Conservation (phyloP, 768 basidiomycete genomes). For the Fistulinella prunicolor region DNA sequence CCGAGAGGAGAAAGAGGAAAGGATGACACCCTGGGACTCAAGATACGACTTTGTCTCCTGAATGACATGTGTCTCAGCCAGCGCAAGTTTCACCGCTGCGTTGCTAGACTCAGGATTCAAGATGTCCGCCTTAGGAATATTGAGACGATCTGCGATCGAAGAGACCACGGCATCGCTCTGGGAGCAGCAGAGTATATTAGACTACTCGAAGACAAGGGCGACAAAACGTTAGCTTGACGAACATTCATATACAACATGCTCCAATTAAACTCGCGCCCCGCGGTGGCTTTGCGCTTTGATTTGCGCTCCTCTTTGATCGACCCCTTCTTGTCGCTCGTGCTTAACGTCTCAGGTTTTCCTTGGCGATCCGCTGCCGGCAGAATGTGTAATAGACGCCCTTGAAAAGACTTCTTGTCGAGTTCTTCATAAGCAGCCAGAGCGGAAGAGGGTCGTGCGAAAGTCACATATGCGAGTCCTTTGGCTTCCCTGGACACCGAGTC, state of each 20-base stretch:
- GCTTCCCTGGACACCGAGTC: constrained; percentile 43
- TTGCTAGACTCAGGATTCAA: constrained; percentile 80
- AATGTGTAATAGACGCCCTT: constrained; percentile 89
- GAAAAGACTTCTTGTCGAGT: constrained; percentile 83
- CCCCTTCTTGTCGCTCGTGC: constrained; percentile 41
- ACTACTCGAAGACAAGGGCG: constrained; percentile 13
- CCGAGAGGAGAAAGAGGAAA: constrained; percentile 52
- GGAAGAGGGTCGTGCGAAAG: constrained; percentile 41
- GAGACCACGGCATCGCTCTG: constrained; percentile 93
- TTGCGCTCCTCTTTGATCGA: constrained; percentile 58
- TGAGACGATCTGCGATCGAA: constrained; percentile 87
- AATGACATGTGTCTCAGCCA: constrained; percentile 96
- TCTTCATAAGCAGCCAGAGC: constrained; percentile 71
- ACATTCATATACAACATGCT: constrained; percentile 97
- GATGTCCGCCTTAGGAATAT: constrained; percentile 81
- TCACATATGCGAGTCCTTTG: constrained; percentile 64
- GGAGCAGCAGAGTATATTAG: constrained; percentile 18
- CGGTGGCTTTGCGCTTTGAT: constrained; percentile 60
- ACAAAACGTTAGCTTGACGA: constrained; percentile 38
- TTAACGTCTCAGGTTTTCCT: constrained; percentile 41
- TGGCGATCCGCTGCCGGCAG: constrained; percentile 77
- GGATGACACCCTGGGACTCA: constrained; percentile 68
- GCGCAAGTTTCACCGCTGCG: constrained; percentile 89
- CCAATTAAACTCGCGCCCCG: constrained; percentile 88
- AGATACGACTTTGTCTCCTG: constrained; percentile 92